phyloP scores from a whole-genome alignment of 805 yeast genomes.

The Saccharomycopsis schoenii region DNA sequence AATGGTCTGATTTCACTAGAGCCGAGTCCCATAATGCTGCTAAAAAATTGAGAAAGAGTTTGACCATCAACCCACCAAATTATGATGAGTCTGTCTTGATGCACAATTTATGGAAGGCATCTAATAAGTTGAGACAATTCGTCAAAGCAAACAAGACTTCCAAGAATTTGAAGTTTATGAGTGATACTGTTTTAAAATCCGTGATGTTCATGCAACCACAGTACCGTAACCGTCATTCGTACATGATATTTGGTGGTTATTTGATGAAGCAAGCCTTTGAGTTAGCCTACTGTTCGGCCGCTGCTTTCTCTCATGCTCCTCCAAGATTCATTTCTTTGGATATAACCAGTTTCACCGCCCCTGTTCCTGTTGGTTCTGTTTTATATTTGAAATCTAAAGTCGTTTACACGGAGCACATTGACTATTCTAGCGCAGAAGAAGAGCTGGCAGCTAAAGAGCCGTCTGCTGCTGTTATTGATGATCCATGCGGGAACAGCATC shows the following conservation, averaged over 20 bases:
- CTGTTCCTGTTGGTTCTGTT: constrained; percentile 93
- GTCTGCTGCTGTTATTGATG: background rate
- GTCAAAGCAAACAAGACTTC: constrained; percentile 28
- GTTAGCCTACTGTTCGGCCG: constrained; percentile 86
- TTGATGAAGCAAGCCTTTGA: constrained; percentile 87
- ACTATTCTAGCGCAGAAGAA: constrained; percentile 18
- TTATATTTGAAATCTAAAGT: constrained; percentile 73
- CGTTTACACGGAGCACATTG: constrained; percentile 77
- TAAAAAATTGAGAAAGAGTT: constrained; percentile 67
- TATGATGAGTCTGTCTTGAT: constrained; percentile 61
- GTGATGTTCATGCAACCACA: constrained; percentile 94
- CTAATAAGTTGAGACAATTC: constrained; percentile 28
- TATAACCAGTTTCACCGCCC: constrained; percentile 84
- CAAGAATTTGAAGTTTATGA: constrained; percentile 52
- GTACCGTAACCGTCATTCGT: constrained; percentile 87
- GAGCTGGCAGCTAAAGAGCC: background rate
- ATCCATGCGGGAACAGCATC: constrained; percentile 1
- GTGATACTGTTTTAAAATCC: constrained; percentile 58
- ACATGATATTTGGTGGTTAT: constrained; percentile 94
- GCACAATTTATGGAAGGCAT: constrained; percentile 63
- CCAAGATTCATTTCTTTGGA: constrained; percentile 88
- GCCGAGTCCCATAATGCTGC: constrained; percentile 87
- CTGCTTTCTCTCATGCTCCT: constrained; percentile 73
- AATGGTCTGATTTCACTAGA: constrained; percentile 75
- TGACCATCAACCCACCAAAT: constrained; percentile 64